Evolutionary conservation across 1,284 basidiomycete species (phyloP).

Genomic region (Boletus sp.): DNA sequence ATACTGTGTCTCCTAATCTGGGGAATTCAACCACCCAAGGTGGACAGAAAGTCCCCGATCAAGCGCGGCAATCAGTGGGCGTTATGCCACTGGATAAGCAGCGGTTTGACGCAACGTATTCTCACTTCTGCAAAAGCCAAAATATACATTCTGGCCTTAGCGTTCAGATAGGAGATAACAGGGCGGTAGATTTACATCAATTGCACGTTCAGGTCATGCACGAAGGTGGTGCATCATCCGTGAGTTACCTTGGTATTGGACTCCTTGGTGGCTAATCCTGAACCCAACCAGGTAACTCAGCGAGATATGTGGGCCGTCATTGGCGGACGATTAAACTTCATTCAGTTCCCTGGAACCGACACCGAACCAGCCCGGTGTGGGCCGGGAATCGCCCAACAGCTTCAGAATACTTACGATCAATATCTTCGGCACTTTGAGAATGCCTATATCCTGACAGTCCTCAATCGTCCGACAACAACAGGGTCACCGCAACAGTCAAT

Average conservation of each 20-base stretch:
- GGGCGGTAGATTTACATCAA: constrained; percentile 51
- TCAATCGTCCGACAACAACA: constrained; percentile 11
- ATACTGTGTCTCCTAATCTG: constrained; percentile 24
- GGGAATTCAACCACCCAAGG: constrained; percentile 22
- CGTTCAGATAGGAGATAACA: constrained; percentile 45
- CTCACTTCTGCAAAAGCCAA: constrained; percentile 43
- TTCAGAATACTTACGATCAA: constrained; percentile 57
- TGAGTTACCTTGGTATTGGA: constrained; percentile 29
- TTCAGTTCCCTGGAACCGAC: constrained; percentile 54
- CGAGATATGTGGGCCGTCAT: constrained; percentile 62
- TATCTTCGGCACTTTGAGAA: constrained; percentile 56
- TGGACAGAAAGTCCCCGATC: constrained; percentile 26
- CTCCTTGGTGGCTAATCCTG: constrained; percentile 3
- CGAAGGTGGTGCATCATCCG: constrained; percentile 49
- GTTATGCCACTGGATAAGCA: constrained; percentile 43
- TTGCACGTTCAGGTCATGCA: constrained; percentile 56
- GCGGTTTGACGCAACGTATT: constrained; percentile 48
- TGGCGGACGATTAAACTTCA: constrained; percentile 59
- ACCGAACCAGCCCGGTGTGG: constrained; percentile 54
- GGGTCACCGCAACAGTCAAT: constrained; percentile 18
- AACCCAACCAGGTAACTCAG: constrained; percentile 43
- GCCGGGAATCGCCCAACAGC: constrained; percentile 54
- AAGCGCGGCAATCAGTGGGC: constrained; percentile 11
- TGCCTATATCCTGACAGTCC: constrained; percentile 41
- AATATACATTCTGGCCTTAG: constrained; percentile 36